phyloP scores from a whole-genome alignment of 768 basidiomycete genomes.

The Mycena olivaceomarginata region DNA sequence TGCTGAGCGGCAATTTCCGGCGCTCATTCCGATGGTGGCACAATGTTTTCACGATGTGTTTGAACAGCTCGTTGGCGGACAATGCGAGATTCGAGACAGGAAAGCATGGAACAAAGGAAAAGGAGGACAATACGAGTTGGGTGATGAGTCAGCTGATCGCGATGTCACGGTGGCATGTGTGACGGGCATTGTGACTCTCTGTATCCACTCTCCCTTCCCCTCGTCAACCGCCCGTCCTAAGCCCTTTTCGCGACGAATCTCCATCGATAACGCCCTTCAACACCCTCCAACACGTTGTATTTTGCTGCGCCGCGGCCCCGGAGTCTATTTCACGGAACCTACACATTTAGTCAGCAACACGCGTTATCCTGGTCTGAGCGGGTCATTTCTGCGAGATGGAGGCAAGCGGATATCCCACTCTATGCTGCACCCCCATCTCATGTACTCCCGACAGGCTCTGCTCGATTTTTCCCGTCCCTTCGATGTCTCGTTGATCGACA shows the following conservation, averaged over 20 bases:
- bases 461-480: constrained; percentile 97
- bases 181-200: constrained; percentile 8
- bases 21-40: no score
- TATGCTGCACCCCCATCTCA: constrained; percentile 12
- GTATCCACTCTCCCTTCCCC: neutral
- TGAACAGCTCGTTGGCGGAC: no score
- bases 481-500: constrained; percentile 94
- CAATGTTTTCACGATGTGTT: no score
- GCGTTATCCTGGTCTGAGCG: constrained; percentile 35
- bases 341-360: constrained; percentile 37
- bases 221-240: neutral
- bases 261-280: constrained; percentile 23
- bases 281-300: constrained; percentile 13
- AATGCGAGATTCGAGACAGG: no score
- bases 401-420: constrained; percentile 46
- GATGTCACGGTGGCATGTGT: constrained; percentile 12
- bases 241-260: neutral
- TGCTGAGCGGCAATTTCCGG: no score
- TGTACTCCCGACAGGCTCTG: constrained; percentile 73
- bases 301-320: constrained; percentile 21
- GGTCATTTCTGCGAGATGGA: constrained; percentile 28
- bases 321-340: neutral
- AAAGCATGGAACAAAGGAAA: constrained; percentile 15
- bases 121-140: constrained; percentile 15
- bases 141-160: neutral